Evolutionary conservation across 2,329 filamentous ascomycete genomes (phyloP).

Genomic region (Pseudogymnoascus sp.): DNA sequence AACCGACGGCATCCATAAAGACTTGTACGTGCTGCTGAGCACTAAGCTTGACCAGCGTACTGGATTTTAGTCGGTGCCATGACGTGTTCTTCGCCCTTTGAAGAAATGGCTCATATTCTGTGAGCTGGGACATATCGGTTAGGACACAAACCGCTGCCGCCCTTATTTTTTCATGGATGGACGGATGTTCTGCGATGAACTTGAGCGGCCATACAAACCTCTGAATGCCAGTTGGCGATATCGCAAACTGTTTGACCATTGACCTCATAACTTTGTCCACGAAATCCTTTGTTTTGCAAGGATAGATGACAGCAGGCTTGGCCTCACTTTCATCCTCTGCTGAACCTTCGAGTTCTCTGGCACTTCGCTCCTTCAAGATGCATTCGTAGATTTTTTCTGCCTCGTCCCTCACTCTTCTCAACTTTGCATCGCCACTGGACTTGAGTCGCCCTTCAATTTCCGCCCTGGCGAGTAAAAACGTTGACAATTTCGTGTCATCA

Average conservation of each 20-base stretch:
- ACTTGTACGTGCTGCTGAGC: background rate
- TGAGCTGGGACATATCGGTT: background rate
- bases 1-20: background rate
- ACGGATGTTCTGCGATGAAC: background rate
- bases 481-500: background rate
- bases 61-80: background rate
- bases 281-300: background rate
- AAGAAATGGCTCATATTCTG: background rate
- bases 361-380: background rate
- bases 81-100: background rate
- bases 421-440: background rate
- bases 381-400: background rate
- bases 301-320: background rate
- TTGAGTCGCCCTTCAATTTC: background rate
- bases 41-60: background rate
- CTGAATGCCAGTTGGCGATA: background rate
- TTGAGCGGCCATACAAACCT: background rate
- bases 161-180: background rate
- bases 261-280: background rate
- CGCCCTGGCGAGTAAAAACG: background rate
- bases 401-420: background rate
- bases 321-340: background rate
- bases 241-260: background rate
- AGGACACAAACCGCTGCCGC: background rate
- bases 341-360: background rate